phyloP scores from a whole-genome alignment of 2,329 filamentous ascomycete genomes.

The Fusarium pseudograminearum region DNA sequence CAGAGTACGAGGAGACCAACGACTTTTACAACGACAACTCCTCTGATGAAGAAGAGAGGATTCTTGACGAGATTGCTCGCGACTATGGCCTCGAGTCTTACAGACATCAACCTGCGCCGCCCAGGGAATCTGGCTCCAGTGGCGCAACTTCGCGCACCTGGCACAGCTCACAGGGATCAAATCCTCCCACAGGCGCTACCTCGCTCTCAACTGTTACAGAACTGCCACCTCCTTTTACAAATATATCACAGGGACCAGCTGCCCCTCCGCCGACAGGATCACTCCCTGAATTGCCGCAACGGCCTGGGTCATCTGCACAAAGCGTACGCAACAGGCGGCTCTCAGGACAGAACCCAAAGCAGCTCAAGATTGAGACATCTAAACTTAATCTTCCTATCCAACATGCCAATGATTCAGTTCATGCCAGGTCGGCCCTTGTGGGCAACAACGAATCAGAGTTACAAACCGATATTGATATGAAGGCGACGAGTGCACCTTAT shows the following conservation, averaged over 20 bases:
- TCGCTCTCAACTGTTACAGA: conserved; percentile 76
- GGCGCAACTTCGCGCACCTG: conserved; percentile 81
- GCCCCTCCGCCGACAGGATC: conserved; percentile 64
- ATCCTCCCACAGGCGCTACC: conserved; percentile 62
- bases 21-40: conserved; percentile 74
- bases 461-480: conserved; percentile 11
- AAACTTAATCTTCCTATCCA: conserved; percentile 47
- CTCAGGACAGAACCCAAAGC: conserved; percentile 82
- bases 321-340: conserved; percentile 81
- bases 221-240: conserved; percentile 49
- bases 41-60: conserved; percentile 78
- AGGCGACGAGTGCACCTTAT: conserved; percentile 22
- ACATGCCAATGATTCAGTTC: conserved; percentile 21
- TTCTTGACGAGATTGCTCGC: conserved; percentile 88
- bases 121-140: conserved; percentile 86
- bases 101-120: conserved; percentile 69
- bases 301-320: conserved; percentile 52
- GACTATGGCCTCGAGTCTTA: conserved; percentile 88
- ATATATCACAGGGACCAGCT: conserved; percentile 45
- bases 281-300: conserved; percentile 58
- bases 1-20: conserved; percentile 52
- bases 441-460: conserved; percentile 22
- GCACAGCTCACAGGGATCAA: conserved; percentile 82
- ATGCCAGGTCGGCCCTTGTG: conserved; percentile 26
- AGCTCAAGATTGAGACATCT: conserved; percentile 87